These are phyloP conservation scores for Pseudopyricularia javanii DNA, from an alignment of 2,329 filamentous ascomycete genomes.

Conservation along the genomic window DNA sequence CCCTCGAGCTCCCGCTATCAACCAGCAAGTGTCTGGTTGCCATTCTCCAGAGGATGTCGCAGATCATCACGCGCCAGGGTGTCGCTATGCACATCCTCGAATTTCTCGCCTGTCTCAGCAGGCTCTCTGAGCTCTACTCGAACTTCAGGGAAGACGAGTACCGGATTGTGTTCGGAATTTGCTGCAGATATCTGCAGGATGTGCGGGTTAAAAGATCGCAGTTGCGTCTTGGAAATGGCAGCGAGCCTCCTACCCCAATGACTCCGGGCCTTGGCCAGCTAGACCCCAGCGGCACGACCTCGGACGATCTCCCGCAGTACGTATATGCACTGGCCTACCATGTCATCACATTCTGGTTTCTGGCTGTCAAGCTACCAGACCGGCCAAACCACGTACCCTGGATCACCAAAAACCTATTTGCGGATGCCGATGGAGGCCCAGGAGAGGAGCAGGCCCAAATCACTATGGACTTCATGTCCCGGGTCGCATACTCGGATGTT, in stretches of 20 bases:
- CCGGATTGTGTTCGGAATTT: slow-evolving; percentile 88
- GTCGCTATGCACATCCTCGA: slow-evolving; percentile 92
- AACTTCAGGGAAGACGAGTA: slow-evolving; percentile 90
- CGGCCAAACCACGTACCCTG: slow-evolving; percentile 74
- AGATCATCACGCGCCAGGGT: slow-evolving; percentile 86
- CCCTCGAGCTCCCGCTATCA: slow-evolving; percentile 81
- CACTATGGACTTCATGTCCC: slow-evolving; percentile 89
- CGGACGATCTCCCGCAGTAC: slow-evolving; percentile 80
- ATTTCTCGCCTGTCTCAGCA: slow-evolving; percentile 80
- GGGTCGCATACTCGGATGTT: slow-evolving; percentile 73
- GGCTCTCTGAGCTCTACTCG: slow-evolving; percentile 71
- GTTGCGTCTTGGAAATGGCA: slow-evolving; percentile 7
- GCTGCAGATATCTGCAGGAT: slow-evolving; percentile 84
- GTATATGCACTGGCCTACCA: slow-evolving; percentile 90
- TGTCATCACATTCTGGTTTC: slow-evolving; percentile 94
- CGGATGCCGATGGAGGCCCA: slow-evolving; percentile 61
- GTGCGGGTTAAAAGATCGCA: slow-evolving; percentile 53
- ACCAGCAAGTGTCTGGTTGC: slow-evolving; percentile 75
- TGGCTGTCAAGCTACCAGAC: slow-evolving; percentile 75
- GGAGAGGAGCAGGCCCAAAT: slow-evolving; percentile 89
- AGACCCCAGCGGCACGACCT: slow-evolving; percentile 16
- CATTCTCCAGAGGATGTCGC: slow-evolving; percentile 85
- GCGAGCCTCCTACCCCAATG: slow-evolving; percentile 24
- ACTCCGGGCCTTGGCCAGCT: slow-evolving; percentile 1
- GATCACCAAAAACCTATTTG: slow-evolving; percentile 81